These are phyloP conservation scores for California macrophylla DNA, from an alignment of 441 rosid species.

Conservation along the genomic window DNA sequence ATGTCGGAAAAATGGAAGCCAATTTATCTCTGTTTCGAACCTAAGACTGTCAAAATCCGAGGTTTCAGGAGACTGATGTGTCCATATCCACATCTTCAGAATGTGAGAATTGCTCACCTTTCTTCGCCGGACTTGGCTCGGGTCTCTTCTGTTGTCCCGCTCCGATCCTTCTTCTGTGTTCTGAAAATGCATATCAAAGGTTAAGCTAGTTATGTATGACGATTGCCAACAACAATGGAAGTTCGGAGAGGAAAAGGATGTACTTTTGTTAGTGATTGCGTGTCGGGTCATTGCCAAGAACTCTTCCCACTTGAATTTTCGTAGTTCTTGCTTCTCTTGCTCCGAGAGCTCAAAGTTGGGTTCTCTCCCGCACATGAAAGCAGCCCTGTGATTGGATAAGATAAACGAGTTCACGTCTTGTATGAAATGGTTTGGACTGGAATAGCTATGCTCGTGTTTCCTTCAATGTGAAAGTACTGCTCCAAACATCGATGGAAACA, in stretches of 20 bases:
- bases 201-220: not conserved
- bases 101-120: conserved; percentile 34
- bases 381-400: conserved; percentile 47
- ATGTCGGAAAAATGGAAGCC: no score
- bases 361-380: conserved; percentile 95
- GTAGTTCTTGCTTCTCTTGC: conserved; percentile 65
- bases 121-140: conserved; percentile 24
- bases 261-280: conserved; percentile 80
- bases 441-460: no score
- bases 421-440: no score
- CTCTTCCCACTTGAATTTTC: conserved; percentile 69
- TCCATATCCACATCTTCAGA: conserved; percentile 35
- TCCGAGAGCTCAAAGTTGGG: conserved; percentile 78
- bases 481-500: no score
- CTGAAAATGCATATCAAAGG: conserved; percentile 28
- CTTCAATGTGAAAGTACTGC: no score
- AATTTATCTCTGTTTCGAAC: no score
- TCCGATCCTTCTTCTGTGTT: conserved; percentile 59
- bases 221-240: not conserved
- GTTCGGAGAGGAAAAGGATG: not conserved
- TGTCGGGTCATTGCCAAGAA: conserved; percentile 76
- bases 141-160: conserved; percentile 32
- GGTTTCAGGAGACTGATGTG: no score
- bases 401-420: no score
- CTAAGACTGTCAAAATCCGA: no score